Conservation (phyloP, 768 basidiomycete species). For the Phaeotremella fagi region DNA sequence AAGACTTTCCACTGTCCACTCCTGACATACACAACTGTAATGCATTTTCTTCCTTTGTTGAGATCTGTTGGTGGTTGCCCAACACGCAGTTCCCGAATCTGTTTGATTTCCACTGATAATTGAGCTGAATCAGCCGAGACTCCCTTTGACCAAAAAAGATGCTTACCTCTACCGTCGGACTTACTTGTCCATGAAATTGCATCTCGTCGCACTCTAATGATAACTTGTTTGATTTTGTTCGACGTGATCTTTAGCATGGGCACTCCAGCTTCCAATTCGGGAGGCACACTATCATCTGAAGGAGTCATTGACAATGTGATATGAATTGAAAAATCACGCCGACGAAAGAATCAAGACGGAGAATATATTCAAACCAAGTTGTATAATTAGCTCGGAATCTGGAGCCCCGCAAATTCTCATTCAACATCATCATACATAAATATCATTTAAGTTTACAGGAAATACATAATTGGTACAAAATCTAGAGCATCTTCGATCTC, state of each 20-base stretch:
- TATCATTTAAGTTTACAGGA: too few species aligned
- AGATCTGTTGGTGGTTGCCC: slow-evolving; percentile 56
- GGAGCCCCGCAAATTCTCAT: too few species aligned
- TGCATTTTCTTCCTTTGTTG: slow-evolving; percentile 66
- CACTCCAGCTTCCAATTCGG: slow-evolving; percentile 27
- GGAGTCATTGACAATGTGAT: neutral
- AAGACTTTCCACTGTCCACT: slow-evolving; percentile 64
- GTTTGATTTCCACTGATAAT: slow-evolving; percentile 69
- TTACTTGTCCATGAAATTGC: slow-evolving; percentile 44
- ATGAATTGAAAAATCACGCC: too few species aligned
- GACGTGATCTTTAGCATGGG: slow-evolving; percentile 78
- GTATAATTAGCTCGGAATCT: too few species aligned
- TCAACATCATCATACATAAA: too few species aligned
- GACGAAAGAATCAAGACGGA: too few species aligned
- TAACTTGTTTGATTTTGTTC: slow-evolving; percentile 65
- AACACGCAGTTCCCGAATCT: slow-evolving; percentile 78
- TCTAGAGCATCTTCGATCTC: too few species aligned
- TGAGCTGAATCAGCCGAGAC: neutral
- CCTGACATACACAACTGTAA: slow-evolving; percentile 73
- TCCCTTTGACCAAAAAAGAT: slow-evolving; percentile 3
- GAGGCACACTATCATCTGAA: neutral
- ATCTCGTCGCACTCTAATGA: slow-evolving; percentile 72
- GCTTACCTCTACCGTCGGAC: slow-evolving; percentile 28
- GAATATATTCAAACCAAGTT: too few species aligned
- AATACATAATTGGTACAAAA: too few species aligned